Base-by-base conservation (phyloP, 1,139 yeast genomes). In the Yamadazyma dushanensis region DNA sequence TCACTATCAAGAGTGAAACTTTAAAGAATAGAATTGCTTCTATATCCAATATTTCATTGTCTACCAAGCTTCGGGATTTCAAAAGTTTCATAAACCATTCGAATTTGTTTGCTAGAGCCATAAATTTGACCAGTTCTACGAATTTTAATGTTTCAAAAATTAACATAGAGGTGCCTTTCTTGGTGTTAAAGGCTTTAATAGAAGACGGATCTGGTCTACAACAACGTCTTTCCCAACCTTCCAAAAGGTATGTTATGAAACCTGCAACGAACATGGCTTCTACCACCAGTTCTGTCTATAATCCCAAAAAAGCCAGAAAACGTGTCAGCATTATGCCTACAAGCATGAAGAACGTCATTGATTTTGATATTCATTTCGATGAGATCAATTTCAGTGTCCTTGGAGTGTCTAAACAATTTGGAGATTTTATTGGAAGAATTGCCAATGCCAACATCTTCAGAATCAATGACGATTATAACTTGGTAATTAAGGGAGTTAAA, bases 391-490 rank as follows among this genome's bases (percentile, higher is more conserved):
- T 68, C 3, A 48, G 49, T 1, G 26, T 78, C 1, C 19, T 20
- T 4, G 22, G 24, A 5, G 16, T 44, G 3, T 27, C 29, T 5
- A 22, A 30, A 4, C 45, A 56, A 5, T 78, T 82, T 57, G 88
- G 87, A 0, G 63, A 59, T 32, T 15, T 80, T 3, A 38, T 44
- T 0, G 51, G 64, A 0, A 32, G 34, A 1, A 26, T 69, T 0
- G 41, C 48, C 1, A 50, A 60, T 6, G 41, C 65, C 13, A 45
- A 62, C 1, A 13, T 71, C 2, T 61, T 66, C 33, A 45, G 58
- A n/a, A 53, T 56, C 5, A 63, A 59, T 14, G 66, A 62, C 18
- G 60, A 58, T 15, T 14, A 54, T 5, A 62, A 67, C 29, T 63
- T 72, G 0, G 64, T 58, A 7, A 35, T 66, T 3, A 44, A 48